Evolutionary conservation across 371 early-diverging fungal genomes (phyloP).

Genomic region (Choanephora cucurbitarum): DNA sequence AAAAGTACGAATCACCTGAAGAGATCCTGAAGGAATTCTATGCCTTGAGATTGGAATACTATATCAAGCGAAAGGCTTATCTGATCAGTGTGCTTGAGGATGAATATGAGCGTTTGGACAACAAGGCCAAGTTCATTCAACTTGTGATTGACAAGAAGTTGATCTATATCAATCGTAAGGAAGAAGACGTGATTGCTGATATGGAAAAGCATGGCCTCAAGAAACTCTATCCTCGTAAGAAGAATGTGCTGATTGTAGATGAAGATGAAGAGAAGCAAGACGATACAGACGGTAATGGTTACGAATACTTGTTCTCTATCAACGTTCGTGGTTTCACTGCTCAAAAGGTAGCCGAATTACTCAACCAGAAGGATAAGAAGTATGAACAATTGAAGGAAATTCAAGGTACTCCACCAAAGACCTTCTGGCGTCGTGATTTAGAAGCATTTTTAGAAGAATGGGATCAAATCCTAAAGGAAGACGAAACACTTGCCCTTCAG

Average conservation of each 20-base stretch:
- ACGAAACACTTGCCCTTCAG: conserved; percentile 24
- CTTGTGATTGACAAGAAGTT: conserved; percentile 90
- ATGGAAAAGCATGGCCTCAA: conserved; percentile 75
- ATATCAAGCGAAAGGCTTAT: conserved; percentile 89
- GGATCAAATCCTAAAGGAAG: conserved; percentile 54
- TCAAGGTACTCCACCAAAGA: conserved; percentile 67
- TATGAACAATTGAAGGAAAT: conserved; percentile 73
- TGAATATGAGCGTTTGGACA: conserved; percentile 82
- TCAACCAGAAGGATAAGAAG: conserved; percentile 72
- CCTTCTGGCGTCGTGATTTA: conserved; percentile 94
- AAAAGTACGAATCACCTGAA: conserved; percentile 79
- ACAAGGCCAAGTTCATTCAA: conserved; percentile 92
- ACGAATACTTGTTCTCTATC: conserved; percentile 95
- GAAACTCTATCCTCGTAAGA: conserved; percentile 58
- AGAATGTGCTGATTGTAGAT: conserved; percentile 41
- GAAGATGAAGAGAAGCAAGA: conserved; percentile 46
- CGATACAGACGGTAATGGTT: conserved; percentile 56
- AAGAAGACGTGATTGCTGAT: conserved; percentile 78
- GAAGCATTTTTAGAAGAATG: conserved; percentile 76
- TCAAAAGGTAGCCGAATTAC: conserved; percentile 88
- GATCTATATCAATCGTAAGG: conserved; percentile 87
- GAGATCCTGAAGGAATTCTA: conserved; percentile 96
- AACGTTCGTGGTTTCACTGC: conserved; percentile 91
- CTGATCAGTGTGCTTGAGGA: conserved; percentile 71
- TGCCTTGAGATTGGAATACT: conserved; percentile 83